Conservation (phyloP, 352 stramenopile genomes). For the Phytopythium litorale region DNA sequence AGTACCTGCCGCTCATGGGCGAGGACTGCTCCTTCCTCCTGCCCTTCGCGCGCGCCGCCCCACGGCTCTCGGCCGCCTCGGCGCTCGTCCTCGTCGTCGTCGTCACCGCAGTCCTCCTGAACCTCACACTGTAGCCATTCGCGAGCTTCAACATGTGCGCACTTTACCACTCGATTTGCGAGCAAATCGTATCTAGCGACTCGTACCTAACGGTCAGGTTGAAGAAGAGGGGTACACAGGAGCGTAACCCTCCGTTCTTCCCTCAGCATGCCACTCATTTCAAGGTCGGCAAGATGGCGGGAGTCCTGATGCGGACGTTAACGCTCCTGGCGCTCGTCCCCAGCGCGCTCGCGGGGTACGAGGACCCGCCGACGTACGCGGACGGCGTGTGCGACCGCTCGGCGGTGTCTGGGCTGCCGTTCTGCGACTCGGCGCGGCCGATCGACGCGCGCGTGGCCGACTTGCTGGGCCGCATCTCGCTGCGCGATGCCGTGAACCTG, state of each 20-base stretch:
- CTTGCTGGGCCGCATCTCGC: slow-evolving; percentile 57
- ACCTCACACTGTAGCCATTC: background rate
- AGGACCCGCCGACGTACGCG: slow-evolving; percentile 17
- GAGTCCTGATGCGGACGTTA: background rate
- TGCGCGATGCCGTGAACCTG: slow-evolving; percentile 66
- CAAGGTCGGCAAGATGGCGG: background rate
- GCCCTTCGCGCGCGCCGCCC: slow-evolving; percentile 43
- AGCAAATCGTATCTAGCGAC: too few relatives aligned
- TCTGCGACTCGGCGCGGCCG: slow-evolving; percentile 58
- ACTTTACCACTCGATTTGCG: too few relatives aligned
- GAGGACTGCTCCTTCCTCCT: slow-evolving; percentile 83
- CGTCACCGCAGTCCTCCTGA: slow-evolving; percentile 10
- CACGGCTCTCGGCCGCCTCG: slow-evolving; percentile 4
- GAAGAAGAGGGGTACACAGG: too few relatives aligned
- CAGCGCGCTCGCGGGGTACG: background rate
- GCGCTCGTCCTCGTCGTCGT: slow-evolving; percentile 8
- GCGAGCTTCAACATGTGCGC: too few relatives aligned
- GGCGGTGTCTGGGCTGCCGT: slow-evolving; percentile 42
- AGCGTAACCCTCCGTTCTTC: too few relatives aligned
- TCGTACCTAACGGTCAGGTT: too few relatives aligned
- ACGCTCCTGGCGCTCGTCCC: slow-evolving; percentile 4
- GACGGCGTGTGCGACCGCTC: slow-evolving; percentile 50
- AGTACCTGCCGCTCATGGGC: slow-evolving; percentile 76
- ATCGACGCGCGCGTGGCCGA: slow-evolving; percentile 57
- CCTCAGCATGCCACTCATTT: too few relatives aligned